A percentile compares a stretch with the other conserved stretches of the same genome.
Conservation (phyloP, 176 grass and related monocot species). For the Otatea glauca region DNA sequence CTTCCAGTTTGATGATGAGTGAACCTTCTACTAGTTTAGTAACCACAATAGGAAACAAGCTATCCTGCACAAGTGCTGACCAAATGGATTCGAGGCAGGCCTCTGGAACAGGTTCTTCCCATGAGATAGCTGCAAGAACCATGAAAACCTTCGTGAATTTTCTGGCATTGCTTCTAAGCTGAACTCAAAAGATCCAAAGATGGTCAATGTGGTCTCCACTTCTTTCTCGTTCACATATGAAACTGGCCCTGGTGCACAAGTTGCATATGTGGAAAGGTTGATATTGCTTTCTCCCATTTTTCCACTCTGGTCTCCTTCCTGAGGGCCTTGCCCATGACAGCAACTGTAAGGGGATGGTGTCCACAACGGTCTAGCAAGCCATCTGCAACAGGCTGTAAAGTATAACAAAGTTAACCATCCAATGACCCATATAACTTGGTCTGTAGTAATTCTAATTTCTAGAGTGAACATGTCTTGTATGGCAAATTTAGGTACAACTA, state of each 20-base stretch:
- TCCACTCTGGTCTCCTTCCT: constrained; percentile 72
- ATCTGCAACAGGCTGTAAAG: constrained; percentile 53
- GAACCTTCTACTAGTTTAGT: constrained; percentile 81
- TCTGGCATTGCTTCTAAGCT: constrained; percentile 86
- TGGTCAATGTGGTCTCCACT: constrained; percentile 71
- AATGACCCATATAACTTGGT: background rate
- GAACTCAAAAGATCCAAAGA: constrained; percentile 91
- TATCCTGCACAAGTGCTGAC: constrained; percentile 62
- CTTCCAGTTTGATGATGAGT: constrained; percentile 79
- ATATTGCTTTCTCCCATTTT: constrained; percentile 86
- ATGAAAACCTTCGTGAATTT: constrained; percentile 70
- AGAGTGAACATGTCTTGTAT: background rate
- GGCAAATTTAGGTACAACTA: background rate
- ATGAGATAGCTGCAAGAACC: constrained; percentile 64
- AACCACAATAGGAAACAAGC: constrained; percentile 66
- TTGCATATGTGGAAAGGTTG: constrained; percentile 75
- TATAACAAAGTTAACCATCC: constrained; percentile 5
- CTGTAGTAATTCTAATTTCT: constrained; percentile 11
- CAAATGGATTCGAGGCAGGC: constrained; percentile 73
- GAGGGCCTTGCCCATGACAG: constrained; percentile 83
- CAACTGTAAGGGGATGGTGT: constrained; percentile 85
- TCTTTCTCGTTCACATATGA: constrained; percentile 90
- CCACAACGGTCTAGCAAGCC: constrained; percentile 66
- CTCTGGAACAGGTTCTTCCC: constrained; percentile 81
- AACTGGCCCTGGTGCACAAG: constrained; percentile 73